Percentiles rank a stretch among this genome's conserved stretches.
phyloP scores from a whole-genome alignment of 2,329 filamentous ascomycete genomes.

The Chalaropsis thielavioides region DNA sequence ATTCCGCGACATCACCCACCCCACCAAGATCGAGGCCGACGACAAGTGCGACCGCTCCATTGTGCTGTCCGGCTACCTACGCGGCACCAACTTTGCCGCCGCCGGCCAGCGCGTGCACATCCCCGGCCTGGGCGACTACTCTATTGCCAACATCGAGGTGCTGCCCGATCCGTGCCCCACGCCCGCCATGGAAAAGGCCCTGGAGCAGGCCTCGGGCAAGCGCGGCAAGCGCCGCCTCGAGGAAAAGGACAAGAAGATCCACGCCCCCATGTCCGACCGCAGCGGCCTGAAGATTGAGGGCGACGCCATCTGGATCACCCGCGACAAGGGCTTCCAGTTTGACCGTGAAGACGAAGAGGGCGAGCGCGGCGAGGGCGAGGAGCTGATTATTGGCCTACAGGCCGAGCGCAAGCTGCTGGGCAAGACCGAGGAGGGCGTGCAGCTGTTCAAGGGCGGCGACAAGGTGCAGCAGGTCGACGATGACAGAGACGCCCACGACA shows the following conservation, averaged over 20 bases:
- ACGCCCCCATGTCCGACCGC: constrained; percentile 96
- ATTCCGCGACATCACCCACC: constrained; percentile 88
- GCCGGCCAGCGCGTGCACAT: constrained; percentile 79
- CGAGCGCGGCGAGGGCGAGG: constrained; percentile 84
- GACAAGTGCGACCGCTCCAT: constrained; percentile 81
- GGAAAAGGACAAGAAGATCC: constrained; percentile 91
- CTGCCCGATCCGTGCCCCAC: constrained; percentile 93
- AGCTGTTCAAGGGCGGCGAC: constrained; percentile 69
- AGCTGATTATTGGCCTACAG: constrained; percentile 83
- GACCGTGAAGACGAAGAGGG: constrained; percentile 49
- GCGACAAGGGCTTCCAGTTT: constrained; percentile 62
- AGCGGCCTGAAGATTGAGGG: constrained; percentile 93
- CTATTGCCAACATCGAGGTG: constrained; percentile 67
- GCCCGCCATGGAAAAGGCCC: constrained; percentile 72
- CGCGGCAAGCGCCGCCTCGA: constrained; percentile 66
- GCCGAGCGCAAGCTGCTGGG: constrained; percentile 69
- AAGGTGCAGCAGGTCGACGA: constrained; percentile 41
- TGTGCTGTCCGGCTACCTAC: constrained; percentile 81
- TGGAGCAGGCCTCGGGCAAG: constrained; percentile 74
- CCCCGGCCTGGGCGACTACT: constrained; percentile 80
- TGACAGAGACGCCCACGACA: constrained; percentile 34
- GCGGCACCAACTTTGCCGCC: constrained; percentile 85
- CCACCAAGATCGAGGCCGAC: constrained; percentile 77
- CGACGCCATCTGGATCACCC: constrained; percentile 81
- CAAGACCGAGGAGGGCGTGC: constrained; percentile 65